A percentile compares a stretch with the other conserved stretches of the same genome.
phyloP scores from a whole-genome alignment of 495 filamentous ascomycete species.

The Penicillium fimorum region DNA sequence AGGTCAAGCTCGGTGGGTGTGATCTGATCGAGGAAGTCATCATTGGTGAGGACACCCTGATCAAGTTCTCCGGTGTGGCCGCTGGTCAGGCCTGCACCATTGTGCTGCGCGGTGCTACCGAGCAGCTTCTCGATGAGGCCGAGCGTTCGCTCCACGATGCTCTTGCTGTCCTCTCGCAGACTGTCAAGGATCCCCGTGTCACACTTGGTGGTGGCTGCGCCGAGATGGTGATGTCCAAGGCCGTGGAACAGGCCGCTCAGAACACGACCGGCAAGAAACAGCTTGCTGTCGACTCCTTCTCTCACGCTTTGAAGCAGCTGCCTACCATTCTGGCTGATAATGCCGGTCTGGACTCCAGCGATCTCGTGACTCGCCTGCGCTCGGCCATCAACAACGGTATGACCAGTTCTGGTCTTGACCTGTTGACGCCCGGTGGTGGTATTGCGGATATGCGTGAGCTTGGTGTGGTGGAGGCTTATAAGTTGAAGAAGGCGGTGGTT shows the following conservation, averaged over 20 bases:
- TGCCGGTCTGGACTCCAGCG: constrained; percentile 90
- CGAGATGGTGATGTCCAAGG: constrained; percentile 99
- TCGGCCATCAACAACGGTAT: constrained; percentile 93
- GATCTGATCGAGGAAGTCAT: constrained; percentile 97
- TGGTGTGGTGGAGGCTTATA: constrained; percentile 98
- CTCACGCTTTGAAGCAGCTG: constrained; percentile 83
- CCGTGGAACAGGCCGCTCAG: constrained; percentile 89
- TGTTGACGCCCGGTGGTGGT: constrained; percentile 85
- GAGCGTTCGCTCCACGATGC: constrained; percentile 96
- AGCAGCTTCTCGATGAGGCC: constrained; percentile 94
- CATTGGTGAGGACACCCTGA: constrained; percentile 94
- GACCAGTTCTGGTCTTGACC: constrained; percentile 85
- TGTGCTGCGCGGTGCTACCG: constrained; percentile 91
- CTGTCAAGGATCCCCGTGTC: constrained; percentile 88
- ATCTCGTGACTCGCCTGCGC: constrained; percentile 85
- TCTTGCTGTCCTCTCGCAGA: constrained; percentile 94
- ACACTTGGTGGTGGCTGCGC: constrained; percentile 95
- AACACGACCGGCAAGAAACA: constrained; percentile 97
- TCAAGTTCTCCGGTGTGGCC: constrained; percentile 95
- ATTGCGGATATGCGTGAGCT: constrained; percentile 95
- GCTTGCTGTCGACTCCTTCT: constrained; percentile 86
- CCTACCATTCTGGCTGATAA: constrained; percentile 98
- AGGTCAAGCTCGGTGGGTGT: constrained; percentile 92
- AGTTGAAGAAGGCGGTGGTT: constrained; percentile 95
- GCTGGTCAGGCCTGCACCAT: constrained; percentile 95